phyloP scores from a whole-genome alignment of 2,329 filamentous ascomycete genomes.

The Ceratocystis eucalypticola region DNA sequence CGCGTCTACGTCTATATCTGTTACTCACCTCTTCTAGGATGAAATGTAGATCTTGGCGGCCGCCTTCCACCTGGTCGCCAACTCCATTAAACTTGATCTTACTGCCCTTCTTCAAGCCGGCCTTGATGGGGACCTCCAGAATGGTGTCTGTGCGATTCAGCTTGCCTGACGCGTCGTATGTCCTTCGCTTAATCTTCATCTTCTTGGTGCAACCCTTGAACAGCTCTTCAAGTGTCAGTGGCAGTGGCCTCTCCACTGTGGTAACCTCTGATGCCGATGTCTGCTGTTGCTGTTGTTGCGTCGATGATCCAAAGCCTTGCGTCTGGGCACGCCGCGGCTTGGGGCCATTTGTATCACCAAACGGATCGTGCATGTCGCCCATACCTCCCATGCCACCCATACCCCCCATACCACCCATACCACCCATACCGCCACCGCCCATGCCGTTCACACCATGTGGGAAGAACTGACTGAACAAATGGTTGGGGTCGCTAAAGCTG shows the following conservation, averaged over 20 bases:
- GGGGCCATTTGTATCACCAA: conserved; percentile 1
- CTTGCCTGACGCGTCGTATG: conserved; percentile 65
- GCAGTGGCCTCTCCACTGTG: conserved; percentile 73
- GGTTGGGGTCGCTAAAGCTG: conserved; percentile 68
- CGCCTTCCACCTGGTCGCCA: conserved; percentile 94
- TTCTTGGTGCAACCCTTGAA: conserved; percentile 84
- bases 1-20: neutral
- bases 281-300: conserved; percentile 34
- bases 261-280: conserved; percentile 56
- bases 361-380: conserved; percentile 28
- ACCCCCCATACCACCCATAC: conserved; percentile 29
- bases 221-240: conserved; percentile 74
- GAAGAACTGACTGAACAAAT: conserved; percentile 76
- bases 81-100: conserved; percentile 98
- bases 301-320: conserved; percentile 2
- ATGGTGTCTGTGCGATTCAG: conserved; percentile 78
- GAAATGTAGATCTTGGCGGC: conserved; percentile 89
- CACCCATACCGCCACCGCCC: conserved; percentile 27
- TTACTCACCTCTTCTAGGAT: conserved; percentile 75
- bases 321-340: conserved; percentile 8
- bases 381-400: conserved; percentile 30
- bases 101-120: conserved; percentile 86
- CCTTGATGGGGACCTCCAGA: conserved; percentile 88
- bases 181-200: conserved; percentile 97
- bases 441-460: conserved; percentile 29